Base-by-base conservation (phyloP, 768 basidiomycete species). In the Boletus insuetus region DNA sequence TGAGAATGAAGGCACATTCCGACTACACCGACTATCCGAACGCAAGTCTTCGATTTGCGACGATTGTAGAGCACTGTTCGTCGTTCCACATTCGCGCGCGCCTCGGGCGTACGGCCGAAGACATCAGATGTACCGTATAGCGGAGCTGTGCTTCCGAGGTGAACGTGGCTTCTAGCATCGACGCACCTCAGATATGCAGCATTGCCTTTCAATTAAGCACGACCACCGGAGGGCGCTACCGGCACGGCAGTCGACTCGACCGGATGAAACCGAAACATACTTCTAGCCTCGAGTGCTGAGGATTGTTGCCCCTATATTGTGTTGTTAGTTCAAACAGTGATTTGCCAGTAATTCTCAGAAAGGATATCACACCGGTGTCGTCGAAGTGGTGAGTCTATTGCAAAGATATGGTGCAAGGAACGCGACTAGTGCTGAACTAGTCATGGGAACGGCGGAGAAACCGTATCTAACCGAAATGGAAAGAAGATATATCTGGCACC, bases 151-250 rank as follows among this genome's bases (percentile, higher is more conserved):
- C 38, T 39, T 14, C 38, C 38, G 38, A 14, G 34, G 34, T 14
- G 34, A 35, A 14, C 34, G 12, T 14, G 6, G 34, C 14, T 13
- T 34, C 34, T 8, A 26, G 26, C 26, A 14, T 34, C 20, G 35
- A 40, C 32, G 12, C 37, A 14, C 14, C 47, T 38, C 13, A 45
- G 49, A 56, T 38, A 43, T 39, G 31, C 17, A 53, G 24, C 59
- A 63, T 56, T 3, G 61, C 56, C 22, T 49, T 35, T 42, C n/a
- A 12, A 51, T 31, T 1, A 46, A 11, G n/a, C 14, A 19, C 38
- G 3, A 31, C n/a, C 20, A 8, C 57, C 61, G 61, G 49, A 37
- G 10, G 0, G 10, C 7, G 12, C 13, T 7, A 47, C 56, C 44
- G 60, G 56, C 12, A 51, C 51, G 51, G 52, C 0, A 19, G 10